Conservation (phyloP, 441 rosid species). For the Eutrema salsugineum region DNA sequence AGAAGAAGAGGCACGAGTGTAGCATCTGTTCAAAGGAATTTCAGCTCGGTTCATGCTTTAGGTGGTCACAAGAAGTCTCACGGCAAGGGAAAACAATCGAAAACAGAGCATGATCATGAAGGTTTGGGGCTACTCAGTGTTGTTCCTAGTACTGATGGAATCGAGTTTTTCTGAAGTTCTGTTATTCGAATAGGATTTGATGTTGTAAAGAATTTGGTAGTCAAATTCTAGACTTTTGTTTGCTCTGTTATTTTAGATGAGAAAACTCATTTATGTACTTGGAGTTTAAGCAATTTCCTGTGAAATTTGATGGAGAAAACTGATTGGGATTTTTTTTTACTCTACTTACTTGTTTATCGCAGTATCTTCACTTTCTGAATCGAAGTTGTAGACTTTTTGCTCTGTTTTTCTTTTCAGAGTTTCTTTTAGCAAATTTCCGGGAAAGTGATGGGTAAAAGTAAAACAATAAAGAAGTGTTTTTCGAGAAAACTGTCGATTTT, state of each 20-base stretch:
- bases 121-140: slow-evolving; percentile 13
- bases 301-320: neutral
- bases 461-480: too few relatives aligned
- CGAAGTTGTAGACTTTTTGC: slow-evolving; percentile 5
- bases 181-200: neutral
- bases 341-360: neutral
- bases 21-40: slow-evolving; percentile 38
- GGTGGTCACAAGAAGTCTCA: slow-evolving; percentile 70
- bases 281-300: neutral
- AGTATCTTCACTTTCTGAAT: neutral
- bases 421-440: neutral
- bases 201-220: neutral
- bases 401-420: neutral
- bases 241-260: neutral
- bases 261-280: neutral
- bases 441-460: neutral
- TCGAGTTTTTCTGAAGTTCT: neutral
- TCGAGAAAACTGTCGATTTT: too few relatives aligned
- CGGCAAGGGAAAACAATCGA: slow-evolving; percentile 15
- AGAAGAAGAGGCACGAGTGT: slow-evolving; percentile 40
- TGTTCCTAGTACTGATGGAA: neutral
- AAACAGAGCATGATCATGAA: slow-evolving; percentile 14
- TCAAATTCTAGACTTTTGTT: neutral
- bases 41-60: slow-evolving; percentile 54
- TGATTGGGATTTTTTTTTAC: neutral